Base-by-base conservation (phyloP, 768 basidiomycete species). In the Tricholoma flavovirens region DNA sequence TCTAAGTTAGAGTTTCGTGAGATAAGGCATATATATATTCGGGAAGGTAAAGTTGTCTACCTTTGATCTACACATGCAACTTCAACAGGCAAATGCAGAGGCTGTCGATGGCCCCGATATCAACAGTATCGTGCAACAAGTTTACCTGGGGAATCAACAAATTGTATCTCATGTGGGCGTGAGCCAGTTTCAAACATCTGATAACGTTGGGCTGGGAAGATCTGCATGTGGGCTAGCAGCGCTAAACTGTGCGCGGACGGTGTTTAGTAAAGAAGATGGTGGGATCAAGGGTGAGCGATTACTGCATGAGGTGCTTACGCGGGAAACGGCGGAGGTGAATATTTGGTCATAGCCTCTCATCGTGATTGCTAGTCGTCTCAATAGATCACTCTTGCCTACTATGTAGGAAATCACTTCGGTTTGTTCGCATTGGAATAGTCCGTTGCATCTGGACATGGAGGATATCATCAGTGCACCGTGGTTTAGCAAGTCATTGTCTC, bases 201-300 rank as follows among this genome's bases (percentile, higher is more conserved):
- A 10, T 73, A 76, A 5, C 66, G 67, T 29, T 15, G 36, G 49
- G 33, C 46, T 22, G n/a, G 80, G 67, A 33, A 59, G 60, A 51
- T 66, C 86, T 40, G 77, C 84, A 2, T 88, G 86, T 58, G 87
- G 87, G 15, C 73, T 88, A 22, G 86, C 86, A 21, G 80, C 82
- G 1, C 67, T 87, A 63, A 87, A 87, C 63, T 86, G 83, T 58
- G 82, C 79, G 10, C 73, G 83, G 52, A 60, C 82, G 6, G 71
- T 77, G 8, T 75, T 84, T 32, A 71, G 62, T 46, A 66, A 65
- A 21, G 72, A 77, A 52, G 35, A 51, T 29, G 60, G 67, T 35
- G 64, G 64, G 5, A 69, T 73, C 2, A 30, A 66, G 21, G 72
- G 66, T 5, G 62, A 54, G 10, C 61, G 58, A 21, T 62, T 80